Percentiles rank a stretch among this genome's conserved stretches.
phyloP scores from a whole-genome alignment of 2,329 filamentous ascomycete species.

The Phialophora verrucosa region DNA sequence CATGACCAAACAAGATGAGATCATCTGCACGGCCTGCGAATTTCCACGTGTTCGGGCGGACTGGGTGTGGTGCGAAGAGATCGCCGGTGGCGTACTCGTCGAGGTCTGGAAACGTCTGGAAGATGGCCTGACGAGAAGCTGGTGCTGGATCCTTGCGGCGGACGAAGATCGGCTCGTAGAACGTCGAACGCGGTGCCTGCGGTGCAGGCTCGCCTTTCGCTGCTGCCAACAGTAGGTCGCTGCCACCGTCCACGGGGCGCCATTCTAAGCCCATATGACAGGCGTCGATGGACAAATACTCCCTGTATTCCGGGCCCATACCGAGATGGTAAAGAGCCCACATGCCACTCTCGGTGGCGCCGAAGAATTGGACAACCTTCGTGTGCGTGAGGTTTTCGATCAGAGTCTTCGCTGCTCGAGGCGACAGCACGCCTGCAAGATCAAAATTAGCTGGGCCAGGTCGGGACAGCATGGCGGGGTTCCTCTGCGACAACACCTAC shows the following conservation, averaged over 20 bases:
- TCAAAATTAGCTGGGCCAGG: neutral
- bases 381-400: neutral
- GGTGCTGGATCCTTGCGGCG: neutral
- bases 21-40: conserved; percentile 12
- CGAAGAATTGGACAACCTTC: conserved; percentile 10
- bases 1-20: conserved; percentile 15
- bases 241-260: conserved; percentile 1
- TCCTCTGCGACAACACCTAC: conserved; percentile 3
- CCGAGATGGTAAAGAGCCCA: conserved; percentile 7
- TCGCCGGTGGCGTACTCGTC: conserved; percentile 14
- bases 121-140: conserved; percentile 6
- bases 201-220: neutral
- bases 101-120: conserved; percentile 9
- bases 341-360: conserved; percentile 12
- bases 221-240: neutral
- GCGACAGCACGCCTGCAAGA: conserved; percentile 10
- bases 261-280: conserved; percentile 19
- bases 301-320: neutral
- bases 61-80: conserved; percentile 14
- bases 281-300: conserved; percentile 14
- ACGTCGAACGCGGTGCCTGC: neutral
- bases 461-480: neutral
- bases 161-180: conserved; percentile 14
- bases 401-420: conserved; percentile 4
- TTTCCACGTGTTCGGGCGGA: conserved; percentile 12